These are phyloP conservation scores for Debaryomyces coudertii DNA, from an alignment of 1,139 yeast genomes.

Conservation along the genomic window DNA sequence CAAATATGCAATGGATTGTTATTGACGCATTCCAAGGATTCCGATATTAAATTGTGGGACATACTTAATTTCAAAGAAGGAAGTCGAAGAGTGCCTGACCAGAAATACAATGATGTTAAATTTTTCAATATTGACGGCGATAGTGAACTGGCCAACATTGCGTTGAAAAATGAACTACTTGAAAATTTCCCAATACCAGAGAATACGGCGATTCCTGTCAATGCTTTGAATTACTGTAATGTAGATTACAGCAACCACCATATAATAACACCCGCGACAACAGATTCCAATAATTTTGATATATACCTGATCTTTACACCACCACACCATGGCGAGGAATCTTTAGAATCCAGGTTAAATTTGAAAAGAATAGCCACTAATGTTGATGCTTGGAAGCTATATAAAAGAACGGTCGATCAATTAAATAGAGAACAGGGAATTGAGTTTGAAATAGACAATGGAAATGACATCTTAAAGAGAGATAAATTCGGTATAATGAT, in stretches of 20 bases:
- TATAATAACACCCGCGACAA: conserved; percentile 55
- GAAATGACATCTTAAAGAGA: conserved; percentile 23
- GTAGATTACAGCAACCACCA: conserved; percentile 34
- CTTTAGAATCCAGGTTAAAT: conserved; percentile 19
- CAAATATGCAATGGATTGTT: conserved; percentile 38
- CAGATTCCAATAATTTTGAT: conserved; percentile 57
- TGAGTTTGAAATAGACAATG: conserved; percentile 18
- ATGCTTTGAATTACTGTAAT: conserved; percentile 59
- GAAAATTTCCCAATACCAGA: conserved; percentile 22
- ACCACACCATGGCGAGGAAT: not conserved
- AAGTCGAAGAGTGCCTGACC: conserved; percentile 4
- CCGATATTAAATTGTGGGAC: conserved; percentile 53
- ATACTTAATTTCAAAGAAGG: conserved; percentile 15
- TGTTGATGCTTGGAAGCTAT: conserved; percentile 25
- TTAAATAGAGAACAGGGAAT: conserved; percentile 15
- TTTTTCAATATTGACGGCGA: conserved; percentile 10
- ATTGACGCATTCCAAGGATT: conserved; percentile 60
- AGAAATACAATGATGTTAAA: conserved; percentile 11
- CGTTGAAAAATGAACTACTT: conserved; percentile 10
- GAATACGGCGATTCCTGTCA: conserved; percentile 51
- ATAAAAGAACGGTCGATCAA: conserved; percentile 6
- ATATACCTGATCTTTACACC: conserved; percentile 39
- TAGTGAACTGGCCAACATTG: not conserved
- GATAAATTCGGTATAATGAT: conserved; percentile 58
- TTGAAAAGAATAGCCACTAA: conserved; percentile 32